phyloP scores from a whole-genome alignment of 2,329 filamentous ascomycete species.

The Claviceps digitariae region DNA sequence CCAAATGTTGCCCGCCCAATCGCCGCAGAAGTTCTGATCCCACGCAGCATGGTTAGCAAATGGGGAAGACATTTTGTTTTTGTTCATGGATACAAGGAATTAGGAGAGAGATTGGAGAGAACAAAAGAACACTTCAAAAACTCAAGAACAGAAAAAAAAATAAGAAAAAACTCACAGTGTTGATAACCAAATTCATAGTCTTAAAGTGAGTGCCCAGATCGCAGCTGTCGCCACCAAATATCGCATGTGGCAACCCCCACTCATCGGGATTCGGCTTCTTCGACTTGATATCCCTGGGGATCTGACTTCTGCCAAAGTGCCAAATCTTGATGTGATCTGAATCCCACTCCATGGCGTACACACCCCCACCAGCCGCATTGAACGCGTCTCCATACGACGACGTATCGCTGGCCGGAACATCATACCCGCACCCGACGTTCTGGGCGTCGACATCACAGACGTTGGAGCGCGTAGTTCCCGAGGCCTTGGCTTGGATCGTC shows the following conservation, averaged over 20 bases:
- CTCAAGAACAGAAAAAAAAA: not conserved
- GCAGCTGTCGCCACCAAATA: slow-evolving; percentile 53
- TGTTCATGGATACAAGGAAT: too few species aligned
- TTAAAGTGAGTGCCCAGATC: slow-evolving; percentile 53
- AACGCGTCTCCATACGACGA: slow-evolving; percentile 48
- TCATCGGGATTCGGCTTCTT: slow-evolving; percentile 45
- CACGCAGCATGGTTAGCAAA: not conserved
- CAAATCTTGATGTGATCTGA: slow-evolving; percentile 54
- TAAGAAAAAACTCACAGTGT: slow-evolving; percentile 34
- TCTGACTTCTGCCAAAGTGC: slow-evolving; percentile 54
- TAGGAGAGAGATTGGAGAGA: too few species aligned
- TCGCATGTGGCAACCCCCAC: slow-evolving; percentile 58
- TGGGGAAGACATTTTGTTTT: too few species aligned
- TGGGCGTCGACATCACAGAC: slow-evolving; percentile 24
- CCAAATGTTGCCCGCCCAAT: slow-evolving; percentile 48
- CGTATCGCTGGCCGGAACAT: slow-evolving; percentile 25
- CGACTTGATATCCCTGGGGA: slow-evolving; percentile 51
- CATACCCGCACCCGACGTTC: slow-evolving; percentile 33
- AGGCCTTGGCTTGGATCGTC: slow-evolving; percentile 10
- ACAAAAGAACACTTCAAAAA: too few species aligned
- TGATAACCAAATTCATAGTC: slow-evolving; percentile 58
- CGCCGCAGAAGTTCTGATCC: slow-evolving; percentile 57
- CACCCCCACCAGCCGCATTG: slow-evolving; percentile 51
- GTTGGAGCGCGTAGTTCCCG: slow-evolving; percentile 16
- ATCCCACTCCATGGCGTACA: slow-evolving; percentile 63